Base-by-base conservation (phyloP, 2,329 filamentous ascomycete species). In the Sporothrix sp. region DNA sequence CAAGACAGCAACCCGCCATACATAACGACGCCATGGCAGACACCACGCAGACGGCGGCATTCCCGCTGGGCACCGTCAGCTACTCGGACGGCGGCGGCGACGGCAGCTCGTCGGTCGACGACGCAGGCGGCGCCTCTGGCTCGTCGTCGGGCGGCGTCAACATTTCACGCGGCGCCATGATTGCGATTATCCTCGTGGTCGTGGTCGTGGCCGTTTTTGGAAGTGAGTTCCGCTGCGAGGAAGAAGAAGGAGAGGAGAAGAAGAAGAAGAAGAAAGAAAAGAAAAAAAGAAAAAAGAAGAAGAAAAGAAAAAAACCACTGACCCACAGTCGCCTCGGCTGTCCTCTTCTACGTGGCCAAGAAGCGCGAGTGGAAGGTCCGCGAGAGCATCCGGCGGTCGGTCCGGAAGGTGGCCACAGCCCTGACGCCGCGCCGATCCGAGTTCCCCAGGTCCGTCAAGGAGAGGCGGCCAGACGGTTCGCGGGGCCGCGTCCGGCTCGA, bases 291-390 rank as follows among this genome's bases (percentile, higher is more conserved):
- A n/a, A n/a, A n/a, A n/a, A n/a, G n/a, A n/a, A n/a, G n/a, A n/a
- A n/a, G n/a, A n/a, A n/a, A n/a, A n/a, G n/a, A n/a, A n/a, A n/a
- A n/a, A n/a, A n/a, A n/a, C n/a, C n/a, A 14, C 30, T 14, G 3
- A 1, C 27, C 23, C 18, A 13, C 21, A 85, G 84, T 82, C 55
- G 73, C 72, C 20, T 82, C 76, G 30, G 78, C 81, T 3, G 68
- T 79, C 2, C 77, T 93, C 25, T 94, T 85, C 69, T 87, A 83
- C 65, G 64, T 91, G 33, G 85, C 87, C 50, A 93, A 93, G 73
- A 89, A 87, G 69, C 79, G 82, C 42, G 85, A 90, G 65, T 93
- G 87, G 87, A 85, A 82, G 57, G 72, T 93, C 58, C 79, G 82
- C 52, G 79, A 86, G 62, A 84, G 75, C 27, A 72, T 94, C 52